Evolutionary conservation across 192 early-diverging fungal genomes (phyloP).

Genomic region (Neocallimastix lanati): DNA sequence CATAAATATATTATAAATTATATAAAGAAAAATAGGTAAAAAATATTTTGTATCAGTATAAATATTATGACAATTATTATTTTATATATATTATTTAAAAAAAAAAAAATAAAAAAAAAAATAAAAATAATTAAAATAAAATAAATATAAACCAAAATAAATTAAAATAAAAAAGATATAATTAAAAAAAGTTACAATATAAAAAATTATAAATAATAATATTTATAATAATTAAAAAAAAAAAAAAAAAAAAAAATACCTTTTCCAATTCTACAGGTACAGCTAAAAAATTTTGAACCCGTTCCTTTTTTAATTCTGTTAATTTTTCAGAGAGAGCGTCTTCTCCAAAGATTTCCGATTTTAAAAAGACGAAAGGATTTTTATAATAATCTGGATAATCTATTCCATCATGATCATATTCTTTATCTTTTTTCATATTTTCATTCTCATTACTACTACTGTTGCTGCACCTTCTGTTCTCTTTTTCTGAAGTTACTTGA

Average conservation of each 20-base stretch:
- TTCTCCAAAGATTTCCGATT: background rate
- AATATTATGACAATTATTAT: no score
- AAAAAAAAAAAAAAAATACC: no score
- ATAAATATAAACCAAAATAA: no score
- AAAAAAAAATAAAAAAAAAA: background rate
- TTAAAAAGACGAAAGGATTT: background rate
- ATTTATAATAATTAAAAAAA: no score
- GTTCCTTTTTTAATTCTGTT: slow-evolving; percentile 65
- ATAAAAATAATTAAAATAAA: background rate
- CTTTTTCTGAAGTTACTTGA: background rate
- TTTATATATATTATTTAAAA: background rate
- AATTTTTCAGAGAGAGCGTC: background rate
- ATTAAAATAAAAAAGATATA: no score
- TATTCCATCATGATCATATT: no score
- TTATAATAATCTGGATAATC: background rate
- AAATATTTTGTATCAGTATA: no score
- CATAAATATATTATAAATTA: no score
- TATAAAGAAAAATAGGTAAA: no score
- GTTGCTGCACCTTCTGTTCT: no score
- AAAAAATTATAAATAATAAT: no score
- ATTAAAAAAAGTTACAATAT: no score
- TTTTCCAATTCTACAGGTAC: slow-evolving; percentile 84
- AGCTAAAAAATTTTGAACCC: slow-evolving; percentile 71
- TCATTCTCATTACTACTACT: background rate
- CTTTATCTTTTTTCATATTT: background rate